phyloP scores from a whole-genome alignment of 768 basidiomycete genomes.

The Tulasnella sp. region DNA sequence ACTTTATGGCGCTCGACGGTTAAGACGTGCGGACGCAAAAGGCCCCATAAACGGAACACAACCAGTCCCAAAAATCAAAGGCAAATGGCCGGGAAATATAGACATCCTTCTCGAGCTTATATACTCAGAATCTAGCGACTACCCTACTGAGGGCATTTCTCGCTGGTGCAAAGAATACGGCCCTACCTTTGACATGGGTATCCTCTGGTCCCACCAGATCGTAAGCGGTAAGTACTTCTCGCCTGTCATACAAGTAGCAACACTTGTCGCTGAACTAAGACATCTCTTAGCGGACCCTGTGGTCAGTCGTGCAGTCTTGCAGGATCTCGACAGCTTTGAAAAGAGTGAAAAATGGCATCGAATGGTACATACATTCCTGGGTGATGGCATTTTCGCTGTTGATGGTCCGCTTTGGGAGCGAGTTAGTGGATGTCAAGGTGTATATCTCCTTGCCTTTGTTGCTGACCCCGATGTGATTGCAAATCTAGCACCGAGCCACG shows the following conservation, averaged over 20 bases:
- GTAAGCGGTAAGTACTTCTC: slow-evolving; percentile 39
- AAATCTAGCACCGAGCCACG: slow-evolving; percentile 60
- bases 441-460: slow-evolving; percentile 16
- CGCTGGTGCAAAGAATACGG: slow-evolving; percentile 70
- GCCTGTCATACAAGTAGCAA: slow-evolving; percentile 45
- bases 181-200: slow-evolving; percentile 68
- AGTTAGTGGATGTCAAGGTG: slow-evolving; percentile 13
- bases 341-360: slow-evolving; percentile 52
- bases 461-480: not conserved
- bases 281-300: slow-evolving; percentile 42
- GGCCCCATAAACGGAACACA: slow-evolving; percentile 43
- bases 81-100: slow-evolving; percentile 79
- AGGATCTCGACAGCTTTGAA: slow-evolving; percentile 70
- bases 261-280: not conserved
- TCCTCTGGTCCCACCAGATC: slow-evolving; percentile 66
- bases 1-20: slow-evolving; percentile 1
- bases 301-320: slow-evolving; percentile 64
- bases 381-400: slow-evolving; percentile 75
- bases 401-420: slow-evolving; percentile 58
- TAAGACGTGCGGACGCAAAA: not conserved
- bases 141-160: slow-evolving; percentile 66
- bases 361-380: slow-evolving; percentile 48
- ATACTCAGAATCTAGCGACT: slow-evolving; percentile 59
- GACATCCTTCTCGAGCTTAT: slow-evolving; percentile 65
- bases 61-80: slow-evolving; percentile 60